Evolutionary conservation across 495 filamentous ascomycete genomes (phyloP), one percentile per base, ranked within the genome.

Genomic region (Ramalina intermedia): DNA sequence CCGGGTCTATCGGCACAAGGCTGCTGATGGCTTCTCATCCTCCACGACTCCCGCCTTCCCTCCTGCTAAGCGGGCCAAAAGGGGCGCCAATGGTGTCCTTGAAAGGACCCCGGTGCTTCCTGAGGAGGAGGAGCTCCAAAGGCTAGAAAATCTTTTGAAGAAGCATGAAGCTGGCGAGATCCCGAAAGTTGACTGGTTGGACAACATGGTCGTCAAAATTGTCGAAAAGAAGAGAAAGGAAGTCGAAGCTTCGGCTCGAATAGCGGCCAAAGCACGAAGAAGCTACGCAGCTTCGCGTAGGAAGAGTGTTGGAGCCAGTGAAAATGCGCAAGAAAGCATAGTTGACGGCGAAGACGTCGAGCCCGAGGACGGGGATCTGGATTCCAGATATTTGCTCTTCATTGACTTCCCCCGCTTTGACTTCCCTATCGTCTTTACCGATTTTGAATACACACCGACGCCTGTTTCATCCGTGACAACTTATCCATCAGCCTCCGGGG

Each of bases 91-190:
- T 51, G 64, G 57, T 43, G 45, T 68, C 21, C 48, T 36, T 13
- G 76, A 74, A 43, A 69, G 72, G 24, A 68, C 66, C 52, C 64
- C 56, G 24, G 51, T 70, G 16, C 47, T 67, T 61, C 40, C 54
- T 45, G 82, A 87, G 56, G 75, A 76, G 33, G 70, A 81, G 37
- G 88, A 96, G 63, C 66, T 90, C 39, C 85, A 91, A 51, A 71
- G 89, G 14, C 70, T 96, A 38, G 86, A 94, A 60, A 80, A 78
- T 46, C 58, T 96, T 41, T 83, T 99, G 57, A 99, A 99, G 68
- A 93, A 95, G 62, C 93, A 96, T 57, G 91, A 99, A 61, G 91
- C 96, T 80, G 87, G 87, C 20, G 90, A 96, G 57, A 89, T 99
- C 13, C 80, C 84, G 3, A 75, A 85, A 14, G 82, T 91, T 40